Base-by-base conservation (phyloP, 177 flowering plant genomes). In the Telopea speciosissima region DNA sequence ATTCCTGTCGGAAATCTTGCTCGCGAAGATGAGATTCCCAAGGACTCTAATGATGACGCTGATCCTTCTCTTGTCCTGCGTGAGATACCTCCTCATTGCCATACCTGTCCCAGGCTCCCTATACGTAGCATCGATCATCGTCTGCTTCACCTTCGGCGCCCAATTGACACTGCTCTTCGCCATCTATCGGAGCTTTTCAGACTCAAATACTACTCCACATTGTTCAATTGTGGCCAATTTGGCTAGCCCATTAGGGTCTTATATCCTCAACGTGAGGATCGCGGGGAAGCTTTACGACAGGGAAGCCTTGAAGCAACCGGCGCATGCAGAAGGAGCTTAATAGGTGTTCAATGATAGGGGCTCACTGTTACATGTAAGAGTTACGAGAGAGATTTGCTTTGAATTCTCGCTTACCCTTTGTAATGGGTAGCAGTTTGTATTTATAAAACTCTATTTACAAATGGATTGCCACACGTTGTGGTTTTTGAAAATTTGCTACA, bases 161-260 rank as follows among this genome's bases (percentile, higher is more conserved):
- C 94, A 90, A 70, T 33, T 85, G 72, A 85, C 96, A 0, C 26
- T 92, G 65, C 81, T 88, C 14, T 87, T 85, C 65, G 87, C 92
- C 1, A 84, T 92, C 64, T 92, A 16, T 92, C 96, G 0, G 97
- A 90, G 73, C 80, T 92, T 12, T 92, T 90, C 28, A 96, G 97
- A 3, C 84, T 92, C 5, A 92, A 89, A 71, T 84, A 90, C 77
- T 92, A 86, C 79, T 85, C 92, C 6, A 92, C 96, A 25, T 75
- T 92, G 81, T 90, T 84, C 86, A 92, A 90, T 40, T 84, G 85
- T 66, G 97, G 96, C 10, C 87, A 81, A 63, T n/a, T 33, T 87
- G 61, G 93, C 89, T 1, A 86, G 90, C 73, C 97, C 97, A 0
- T 40, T 90, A 6, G 96, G 93, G 0, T 73, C 79, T 0, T 90